A percentile compares a stretch with the other conserved stretches of the same genome.
These are phyloP conservation scores for Ascochyta clinopodiicola DNA, from an alignment of 2,329 filamentous ascomycete genomes.

Conservation along the genomic window DNA sequence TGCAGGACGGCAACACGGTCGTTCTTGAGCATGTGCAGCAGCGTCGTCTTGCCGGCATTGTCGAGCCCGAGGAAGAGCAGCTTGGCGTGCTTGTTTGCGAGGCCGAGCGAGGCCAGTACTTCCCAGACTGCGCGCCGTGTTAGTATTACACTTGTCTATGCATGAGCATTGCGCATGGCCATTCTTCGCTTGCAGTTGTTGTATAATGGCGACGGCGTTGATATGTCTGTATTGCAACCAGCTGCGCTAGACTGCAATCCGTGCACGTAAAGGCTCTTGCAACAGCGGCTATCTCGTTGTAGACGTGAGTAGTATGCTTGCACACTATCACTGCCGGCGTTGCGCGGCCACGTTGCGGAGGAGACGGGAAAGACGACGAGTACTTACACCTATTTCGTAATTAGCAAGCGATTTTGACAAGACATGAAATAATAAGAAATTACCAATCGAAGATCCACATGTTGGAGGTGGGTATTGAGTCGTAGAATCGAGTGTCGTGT, in stretches of 20 bases:
- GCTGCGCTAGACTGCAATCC: not conserved
- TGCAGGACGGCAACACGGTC: constrained; percentile 85
- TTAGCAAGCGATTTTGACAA: constrained; percentile 16
- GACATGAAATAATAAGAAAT: not conserved
- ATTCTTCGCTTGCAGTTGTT: not conserved
- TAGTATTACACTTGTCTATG: not conserved
- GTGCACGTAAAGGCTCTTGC: not conserved
- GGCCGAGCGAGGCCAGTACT: constrained; percentile 82
- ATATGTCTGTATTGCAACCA: not conserved
- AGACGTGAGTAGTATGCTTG: not conserved
- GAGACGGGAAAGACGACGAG: constrained; percentile 6
- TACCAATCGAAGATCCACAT: constrained; percentile 97
- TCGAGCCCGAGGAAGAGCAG: constrained; percentile 81
- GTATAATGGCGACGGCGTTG: not conserved
- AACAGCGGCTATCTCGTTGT: not conserved
- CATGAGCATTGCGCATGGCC: not conserved
- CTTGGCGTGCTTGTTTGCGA: constrained; percentile 88
- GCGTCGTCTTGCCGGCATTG: constrained; percentile 95
- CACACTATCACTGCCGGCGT: not conserved
- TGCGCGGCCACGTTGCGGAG: constrained; percentile 3
- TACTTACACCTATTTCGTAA: constrained; percentile 41
- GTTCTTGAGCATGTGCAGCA: constrained; percentile 90
- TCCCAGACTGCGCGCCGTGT: constrained; percentile 72
- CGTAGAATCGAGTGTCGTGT: not conserved
- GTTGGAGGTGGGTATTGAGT: not conserved